Conservation (phyloP, 345 rosid species). For the Cardamine chenopodiifolia region DNA sequence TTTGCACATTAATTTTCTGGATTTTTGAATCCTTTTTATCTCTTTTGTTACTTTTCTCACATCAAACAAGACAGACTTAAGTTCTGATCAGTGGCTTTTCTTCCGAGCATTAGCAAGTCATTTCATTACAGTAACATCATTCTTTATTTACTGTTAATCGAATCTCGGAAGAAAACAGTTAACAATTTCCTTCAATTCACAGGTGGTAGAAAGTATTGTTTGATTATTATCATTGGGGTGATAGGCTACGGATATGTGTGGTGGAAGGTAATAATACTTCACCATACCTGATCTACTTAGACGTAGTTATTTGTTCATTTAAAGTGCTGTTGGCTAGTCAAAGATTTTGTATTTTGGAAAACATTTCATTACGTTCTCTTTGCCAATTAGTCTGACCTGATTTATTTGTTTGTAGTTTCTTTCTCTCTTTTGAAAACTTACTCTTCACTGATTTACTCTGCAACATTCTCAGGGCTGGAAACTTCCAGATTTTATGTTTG, state of each 20-base stretch:
- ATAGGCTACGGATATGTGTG: conserved; percentile 38
- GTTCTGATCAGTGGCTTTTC: background rate
- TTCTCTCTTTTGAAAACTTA: background rate
- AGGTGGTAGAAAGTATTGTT: conserved; percentile 40
- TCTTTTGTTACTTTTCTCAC: conserved; percentile 1
- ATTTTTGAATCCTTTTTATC: background rate
- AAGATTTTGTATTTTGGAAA: background rate
- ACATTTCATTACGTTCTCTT: conserved; percentile 3
- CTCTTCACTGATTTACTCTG: conserved; percentile 1
- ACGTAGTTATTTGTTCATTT: conserved; percentile 7
- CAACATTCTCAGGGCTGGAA: conserved; percentile 75
- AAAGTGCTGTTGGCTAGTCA: conserved; percentile 12
- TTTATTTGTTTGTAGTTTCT: background rate
- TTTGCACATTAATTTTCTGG: background rate
- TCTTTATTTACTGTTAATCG: background rate
- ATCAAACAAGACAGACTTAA: background rate
- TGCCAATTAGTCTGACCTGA: conserved; percentile 3
- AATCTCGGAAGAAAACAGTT: background rate
- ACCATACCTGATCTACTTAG: background rate
- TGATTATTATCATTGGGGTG: conserved; percentile 36
- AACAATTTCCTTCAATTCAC: conserved; percentile 5
- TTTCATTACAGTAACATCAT: conserved; percentile 4
- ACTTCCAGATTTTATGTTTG: conserved; percentile 95
- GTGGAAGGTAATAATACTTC: conserved; percentile 41
- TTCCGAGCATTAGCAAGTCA: background rate